These are phyloP conservation scores for Chlorokybus atmophyticus DNA, from an alignment of 139 green algal genomes.

Conservation along the genomic window DNA sequence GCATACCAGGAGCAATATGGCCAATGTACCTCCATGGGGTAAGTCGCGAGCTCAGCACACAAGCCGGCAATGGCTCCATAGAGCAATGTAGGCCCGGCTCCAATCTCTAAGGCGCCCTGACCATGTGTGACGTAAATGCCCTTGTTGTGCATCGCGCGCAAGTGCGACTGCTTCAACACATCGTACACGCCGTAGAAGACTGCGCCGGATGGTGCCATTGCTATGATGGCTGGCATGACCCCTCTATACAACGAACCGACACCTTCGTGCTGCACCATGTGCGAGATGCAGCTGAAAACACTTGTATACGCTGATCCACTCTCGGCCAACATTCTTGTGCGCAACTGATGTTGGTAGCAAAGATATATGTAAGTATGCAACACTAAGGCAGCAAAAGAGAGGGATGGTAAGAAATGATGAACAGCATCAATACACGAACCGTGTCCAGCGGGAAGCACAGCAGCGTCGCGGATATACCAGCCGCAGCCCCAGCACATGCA, in stretches of 20 bases:
- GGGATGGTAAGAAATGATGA: constrained; percentile 11
- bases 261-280: constrained; percentile 47
- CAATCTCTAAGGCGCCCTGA: constrained; percentile 8
- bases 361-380: background rate
- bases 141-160: background rate
- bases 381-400: background rate
- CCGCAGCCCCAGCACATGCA: constrained; percentile 21
- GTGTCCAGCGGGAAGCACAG: constrained; percentile 67
- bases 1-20: too few species aligned
- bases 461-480: constrained; percentile 50
- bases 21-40: constrained; percentile 57
- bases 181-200: constrained; percentile 75
- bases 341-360: constrained; percentile 1
- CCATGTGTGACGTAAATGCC: background rate
- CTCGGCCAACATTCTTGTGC: constrained; percentile 15
- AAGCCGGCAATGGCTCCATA: constrained; percentile 46
- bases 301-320: constrained; percentile 28
- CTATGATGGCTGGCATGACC: constrained; percentile 49
- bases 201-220: constrained; percentile 57
- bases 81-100: constrained; percentile 32
- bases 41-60: constrained; percentile 43
- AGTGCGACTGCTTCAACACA: constrained; percentile 38
- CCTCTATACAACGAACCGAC: constrained; percentile 48
- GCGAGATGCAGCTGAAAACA: constrained; percentile 31
- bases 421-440: constrained; percentile 52